Evolutionary conservation across 257 asterid species (phyloP), one percentile per base, ranked within the genome.

Genomic region (Plantago major): DNA sequence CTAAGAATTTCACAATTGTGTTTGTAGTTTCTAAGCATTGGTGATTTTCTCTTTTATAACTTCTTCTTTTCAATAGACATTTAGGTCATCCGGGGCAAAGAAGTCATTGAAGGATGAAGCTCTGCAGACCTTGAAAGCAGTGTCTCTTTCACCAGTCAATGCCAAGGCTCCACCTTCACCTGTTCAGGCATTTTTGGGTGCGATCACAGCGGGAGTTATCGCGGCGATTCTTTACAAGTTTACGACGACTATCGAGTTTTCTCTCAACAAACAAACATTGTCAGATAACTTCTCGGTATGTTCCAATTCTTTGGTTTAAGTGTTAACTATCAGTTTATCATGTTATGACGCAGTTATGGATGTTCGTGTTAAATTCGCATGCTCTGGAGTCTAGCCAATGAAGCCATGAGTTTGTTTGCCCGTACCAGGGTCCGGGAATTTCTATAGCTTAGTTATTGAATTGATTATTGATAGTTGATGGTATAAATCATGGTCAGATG

Each of bases 131-230:
- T 75, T 85, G 72, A 88, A 84, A 70, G 68, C 89, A 17, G 79
- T 91, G 66, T 64, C 84, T 26, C 65, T 87, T 10, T 76, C 83
- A 7, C 77, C 93, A 1, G 66, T 68, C 55, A 74, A 71, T 48
- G 67, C 73, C 66, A 84, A 88, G 67, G 47, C 88, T 55, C 78
- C 89, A 7, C 85, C 90, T 66, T 76, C 98, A 22, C 92, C 96
- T 44, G 71, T 53, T 69, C 95, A 85, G 82, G 90, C 96, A 3
- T 78, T 91, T 57, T 62, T 88, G 63, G 98, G 98, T 62, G 96
- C 87, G 57, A 15, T 91, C 58, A 62, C 89, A 9, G 98, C 98
- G 1, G 98, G 88, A 28, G 84, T 75, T 16, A 75, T 88, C 16
- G 81, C 95, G 0, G 57, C 86, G 17, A 63, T 91, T 67, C 94